Evolutionary conservation across 495 filamentous ascomycete species (phyloP).

Genomic region (Clohesyomyces aquaticus): DNA sequence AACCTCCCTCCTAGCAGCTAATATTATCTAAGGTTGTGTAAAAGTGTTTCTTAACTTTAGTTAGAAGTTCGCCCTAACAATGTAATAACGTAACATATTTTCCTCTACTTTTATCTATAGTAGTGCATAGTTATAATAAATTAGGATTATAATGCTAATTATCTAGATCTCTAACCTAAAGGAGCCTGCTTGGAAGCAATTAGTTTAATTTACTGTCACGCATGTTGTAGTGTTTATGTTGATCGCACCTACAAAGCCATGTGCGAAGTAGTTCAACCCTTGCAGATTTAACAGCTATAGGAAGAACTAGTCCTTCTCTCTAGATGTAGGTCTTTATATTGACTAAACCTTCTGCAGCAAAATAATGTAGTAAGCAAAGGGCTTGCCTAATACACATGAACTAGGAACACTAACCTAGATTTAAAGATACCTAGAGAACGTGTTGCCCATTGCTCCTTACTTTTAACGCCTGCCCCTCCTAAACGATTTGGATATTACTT

Average conservation of each 20-base stretch:
- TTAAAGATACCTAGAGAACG: no score
- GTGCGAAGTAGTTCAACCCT: conserved; percentile 20
- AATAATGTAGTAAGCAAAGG: not conserved
- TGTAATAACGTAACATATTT: conserved; percentile 20
- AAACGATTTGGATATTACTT: no score
- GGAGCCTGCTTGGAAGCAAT: conserved; percentile 23
- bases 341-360: not conserved
- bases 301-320: no score
- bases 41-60: not conserved
- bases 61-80: conserved; percentile 2
- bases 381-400: no score
- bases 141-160: conserved; percentile 6
- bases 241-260: conserved; percentile 25
- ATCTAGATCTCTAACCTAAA: conserved; percentile 7
- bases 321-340: no score
- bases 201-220: not conserved
- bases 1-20: not conserved
- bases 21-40: conserved; percentile 13
- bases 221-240: conserved; percentile 14
- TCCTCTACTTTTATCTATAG: not conserved
- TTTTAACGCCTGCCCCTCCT: no score
- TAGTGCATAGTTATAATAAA: conserved; percentile 10
- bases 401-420: no score
- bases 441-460: no score
- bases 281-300: conserved; percentile 18